phyloP scores from a whole-genome alignment of 202 grass and related monocot genomes.

The Elaeis oleifera region DNA sequence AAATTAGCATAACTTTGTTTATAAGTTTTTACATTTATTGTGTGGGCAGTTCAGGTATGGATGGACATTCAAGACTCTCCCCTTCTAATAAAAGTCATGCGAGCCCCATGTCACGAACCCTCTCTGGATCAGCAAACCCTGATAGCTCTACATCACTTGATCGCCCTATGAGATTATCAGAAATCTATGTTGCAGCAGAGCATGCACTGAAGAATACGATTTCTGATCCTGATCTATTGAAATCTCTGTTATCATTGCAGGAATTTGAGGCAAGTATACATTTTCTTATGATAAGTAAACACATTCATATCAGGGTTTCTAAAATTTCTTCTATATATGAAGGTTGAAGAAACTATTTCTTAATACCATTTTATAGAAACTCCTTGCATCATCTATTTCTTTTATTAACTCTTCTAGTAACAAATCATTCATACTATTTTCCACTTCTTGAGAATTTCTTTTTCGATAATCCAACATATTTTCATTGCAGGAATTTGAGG shows the following conservation, averaged over 20 bases:
- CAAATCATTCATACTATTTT: no score
- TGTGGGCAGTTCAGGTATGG: conserved; percentile 82
- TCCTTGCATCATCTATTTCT: neutral
- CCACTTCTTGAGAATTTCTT: no score
- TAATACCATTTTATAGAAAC: neutral
- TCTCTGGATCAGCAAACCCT: conserved; percentile 67
- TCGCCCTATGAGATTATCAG: conserved; percentile 92
- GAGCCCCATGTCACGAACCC: conserved; percentile 57
- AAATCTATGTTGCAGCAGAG: conserved; percentile 99
- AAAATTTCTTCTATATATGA: no score
- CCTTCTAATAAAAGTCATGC: conserved; percentile 37
- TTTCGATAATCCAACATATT: no score
- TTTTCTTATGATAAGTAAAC: neutral
- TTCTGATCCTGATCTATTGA: conserved; percentile 86
- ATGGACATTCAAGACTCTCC: conserved; percentile 54
- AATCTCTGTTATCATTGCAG: conserved; percentile 69
- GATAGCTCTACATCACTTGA: conserved; percentile 58
- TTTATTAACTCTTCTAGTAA: neutral
- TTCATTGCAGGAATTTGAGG: no score
- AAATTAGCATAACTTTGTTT: conserved; percentile 21
- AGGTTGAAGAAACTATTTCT: neutral
- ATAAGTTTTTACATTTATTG: conserved; percentile 32
- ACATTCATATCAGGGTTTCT: no score
- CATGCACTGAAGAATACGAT: conserved; percentile 68
- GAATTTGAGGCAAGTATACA: conserved; percentile 67